phyloP scores from a whole-genome alignment of 2,329 filamentous ascomycete species.

The Fusarium sp. region DNA sequence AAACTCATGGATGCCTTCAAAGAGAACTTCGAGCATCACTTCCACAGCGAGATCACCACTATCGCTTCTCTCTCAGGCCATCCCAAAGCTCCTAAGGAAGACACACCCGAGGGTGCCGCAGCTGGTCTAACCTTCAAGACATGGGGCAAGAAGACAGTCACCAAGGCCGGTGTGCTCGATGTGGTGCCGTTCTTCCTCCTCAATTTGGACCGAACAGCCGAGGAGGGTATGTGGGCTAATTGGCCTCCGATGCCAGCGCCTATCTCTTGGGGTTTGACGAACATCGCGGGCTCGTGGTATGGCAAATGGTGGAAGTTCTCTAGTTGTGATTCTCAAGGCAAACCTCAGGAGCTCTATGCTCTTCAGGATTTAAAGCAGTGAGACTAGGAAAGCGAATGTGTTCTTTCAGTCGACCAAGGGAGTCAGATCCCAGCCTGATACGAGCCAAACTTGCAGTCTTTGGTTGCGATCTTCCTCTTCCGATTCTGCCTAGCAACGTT shows the following conservation, averaged over 20 bases:
- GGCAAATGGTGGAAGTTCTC: slow-evolving; percentile 73
- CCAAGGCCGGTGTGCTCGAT: slow-evolving; percentile 67
- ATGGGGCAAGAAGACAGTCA: slow-evolving; percentile 73
- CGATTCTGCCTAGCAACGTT: too few species aligned
- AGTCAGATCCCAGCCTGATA: not conserved
- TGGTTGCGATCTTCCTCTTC: not conserved
- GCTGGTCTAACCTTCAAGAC: slow-evolving; percentile 65
- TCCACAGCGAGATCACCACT: slow-evolving; percentile 65
- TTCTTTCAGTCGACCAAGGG: not conserved
- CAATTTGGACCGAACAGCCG: slow-evolving; percentile 69
- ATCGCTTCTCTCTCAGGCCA: slow-evolving; percentile 63
- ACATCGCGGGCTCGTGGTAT: slow-evolving; percentile 67
- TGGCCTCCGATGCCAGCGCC: slow-evolving; percentile 74
- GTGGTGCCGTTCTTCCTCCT: slow-evolving; percentile 73
- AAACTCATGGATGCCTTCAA: slow-evolving; percentile 64
- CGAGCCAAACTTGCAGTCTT: not conserved
- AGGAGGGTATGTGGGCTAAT: slow-evolving; percentile 68
- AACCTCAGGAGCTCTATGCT: slow-evolving; percentile 65
- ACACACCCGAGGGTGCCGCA: slow-evolving; percentile 56
- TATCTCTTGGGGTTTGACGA: slow-evolving; percentile 69
- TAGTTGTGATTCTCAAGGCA: slow-evolving; percentile 66
- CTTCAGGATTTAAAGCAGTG: slow-evolving; percentile 44
- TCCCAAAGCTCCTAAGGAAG: slow-evolving; percentile 60
- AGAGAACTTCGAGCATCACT: slow-evolving; percentile 62
- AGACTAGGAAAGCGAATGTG: not conserved